Evolutionary conservation across 2,329 filamentous ascomycete genomes (phyloP), one percentile per base, ranked within the genome.

Genomic region (Plenodomus tracheiphilus): DNA sequence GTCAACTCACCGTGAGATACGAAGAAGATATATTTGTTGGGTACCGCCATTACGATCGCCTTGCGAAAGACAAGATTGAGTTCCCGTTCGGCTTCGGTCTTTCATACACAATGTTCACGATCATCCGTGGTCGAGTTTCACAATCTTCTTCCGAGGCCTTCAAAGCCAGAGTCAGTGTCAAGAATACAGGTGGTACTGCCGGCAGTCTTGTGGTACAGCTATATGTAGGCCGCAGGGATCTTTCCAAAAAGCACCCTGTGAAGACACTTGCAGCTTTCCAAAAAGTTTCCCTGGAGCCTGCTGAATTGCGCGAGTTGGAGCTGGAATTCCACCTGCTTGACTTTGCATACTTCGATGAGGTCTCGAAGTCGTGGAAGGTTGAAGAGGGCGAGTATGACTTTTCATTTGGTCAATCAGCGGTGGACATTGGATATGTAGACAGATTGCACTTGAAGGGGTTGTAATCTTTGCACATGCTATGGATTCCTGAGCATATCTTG

Each of bases 201-300:
- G 82, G 81, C 15, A 75, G 76, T 2, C 76, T 77, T 6, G 79
- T 85, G 1, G 70, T 79, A 0, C 83, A 85, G 65, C 67, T 85
- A 1, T 85, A 85, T 62, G 76, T 88, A 38, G 81, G 39, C 70
- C 87, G 46, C 77, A 79, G 10, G 22, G 43, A 61, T 10, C 51
- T 42, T 11, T 56, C 54, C 1, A 39, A 51, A 1, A 55, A 65
- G 11, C 75, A 86, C 39, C 86, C 86, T 0, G 79, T 83, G 53
- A 88, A 89, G 72, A 86, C 88, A 66, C 75, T 89, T 2, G 83
- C 81, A 8, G 85, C 84, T 0, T 89, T 89, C 61, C 79, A 81
- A 53, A 89, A 88, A 70, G 79, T 87, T 0, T 77, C 73, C 41
- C 69, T 89, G 2, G 75, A 81, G 38, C 74, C 79, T 1, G 84